Percentiles rank a stretch among this genome's conserved stretches.
Conservation (phyloP, 164 flowering plant species). For the Litsea cubeba region DNA sequence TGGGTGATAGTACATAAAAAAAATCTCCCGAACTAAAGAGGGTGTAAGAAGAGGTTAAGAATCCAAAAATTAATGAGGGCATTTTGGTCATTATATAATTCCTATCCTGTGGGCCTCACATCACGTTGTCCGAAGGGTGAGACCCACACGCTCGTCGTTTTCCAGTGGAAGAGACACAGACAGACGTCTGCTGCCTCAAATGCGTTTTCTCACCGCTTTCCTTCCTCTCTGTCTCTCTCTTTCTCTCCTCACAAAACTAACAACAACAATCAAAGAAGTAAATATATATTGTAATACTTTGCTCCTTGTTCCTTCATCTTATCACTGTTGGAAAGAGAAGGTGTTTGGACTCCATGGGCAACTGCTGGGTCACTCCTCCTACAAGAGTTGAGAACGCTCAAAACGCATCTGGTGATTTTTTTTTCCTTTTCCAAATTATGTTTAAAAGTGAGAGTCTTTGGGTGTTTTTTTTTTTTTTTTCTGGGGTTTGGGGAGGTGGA, state of each 20-base stretch:
- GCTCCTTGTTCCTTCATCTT: too few species aligned
- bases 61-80: background rate
- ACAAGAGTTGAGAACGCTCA: slow-evolving; percentile 5
- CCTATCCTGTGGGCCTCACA: too few species aligned
- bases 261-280: too few species aligned
- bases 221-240: background rate
- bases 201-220: background rate
- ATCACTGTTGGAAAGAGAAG: background rate
- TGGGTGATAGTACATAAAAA: too few species aligned
- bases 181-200: background rate
- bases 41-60: too few species aligned
- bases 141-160: background rate
- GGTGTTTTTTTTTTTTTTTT: background rate
- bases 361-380: slow-evolving; percentile 7
- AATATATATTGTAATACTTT: too few species aligned
- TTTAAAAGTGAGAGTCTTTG: background rate
- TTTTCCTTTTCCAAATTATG: background rate
- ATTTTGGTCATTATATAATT: background rate
- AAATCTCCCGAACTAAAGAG: too few species aligned
- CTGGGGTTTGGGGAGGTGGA: background rate
- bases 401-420: slow-evolving; percentile 4
- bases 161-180: background rate
- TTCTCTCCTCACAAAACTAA: background rate
- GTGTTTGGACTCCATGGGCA: slow-evolving; percentile 37
- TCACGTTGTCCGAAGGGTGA: background rate